Evolutionary conservation across 2,329 filamentous ascomycete species (phyloP).

Genomic region (Fusarium sp.): DNA sequence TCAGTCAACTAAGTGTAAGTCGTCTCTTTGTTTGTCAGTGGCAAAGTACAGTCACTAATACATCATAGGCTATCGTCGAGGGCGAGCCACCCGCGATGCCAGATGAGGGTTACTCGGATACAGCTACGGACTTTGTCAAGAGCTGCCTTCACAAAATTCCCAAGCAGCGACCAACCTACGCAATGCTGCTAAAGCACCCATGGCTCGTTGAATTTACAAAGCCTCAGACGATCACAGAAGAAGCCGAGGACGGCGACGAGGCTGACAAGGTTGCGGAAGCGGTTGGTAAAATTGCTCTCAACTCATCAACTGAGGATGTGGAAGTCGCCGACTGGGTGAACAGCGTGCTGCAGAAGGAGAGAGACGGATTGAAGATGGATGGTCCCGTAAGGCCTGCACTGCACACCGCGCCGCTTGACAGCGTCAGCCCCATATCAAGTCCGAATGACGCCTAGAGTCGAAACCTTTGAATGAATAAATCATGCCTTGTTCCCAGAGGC

Average conservation of each 20-base stretch:
- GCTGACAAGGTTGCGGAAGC: slow-evolving; percentile 58
- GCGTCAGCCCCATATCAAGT: slow-evolving; percentile 67
- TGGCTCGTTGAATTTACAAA: slow-evolving; percentile 85
- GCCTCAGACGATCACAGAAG: slow-evolving; percentile 78
- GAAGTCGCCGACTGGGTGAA: slow-evolving; percentile 91
- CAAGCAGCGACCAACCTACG: slow-evolving; percentile 91
- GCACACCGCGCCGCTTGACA: slow-evolving; percentile 87
- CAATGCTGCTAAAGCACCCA: slow-evolving; percentile 86
- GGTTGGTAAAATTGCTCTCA: slow-evolving; percentile 58
- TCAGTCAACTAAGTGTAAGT: slow-evolving; percentile 95
- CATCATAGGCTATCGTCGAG: slow-evolving; percentile 88
- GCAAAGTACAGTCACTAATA: slow-evolving; percentile 17
- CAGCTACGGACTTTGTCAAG: slow-evolving; percentile 86
- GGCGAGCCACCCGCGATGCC: slow-evolving; percentile 94
- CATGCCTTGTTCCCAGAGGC: neutral
- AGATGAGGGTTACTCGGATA: slow-evolving; percentile 78
- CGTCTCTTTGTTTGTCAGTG: neutral
- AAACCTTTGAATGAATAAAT: slow-evolving; percentile 1
- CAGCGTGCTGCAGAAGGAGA: slow-evolving; percentile 69
- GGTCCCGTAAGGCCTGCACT: slow-evolving; percentile 78
- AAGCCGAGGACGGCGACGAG: slow-evolving; percentile 71
- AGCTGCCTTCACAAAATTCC: slow-evolving; percentile 94
- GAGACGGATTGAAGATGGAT: slow-evolving; percentile 62
- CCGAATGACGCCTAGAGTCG: slow-evolving; percentile 45
- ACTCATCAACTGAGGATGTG: slow-evolving; percentile 67